phyloP scores from a whole-genome alignment of 192 early-diverging fungal species.

The Jimgerdemannia lactiflua region DNA sequence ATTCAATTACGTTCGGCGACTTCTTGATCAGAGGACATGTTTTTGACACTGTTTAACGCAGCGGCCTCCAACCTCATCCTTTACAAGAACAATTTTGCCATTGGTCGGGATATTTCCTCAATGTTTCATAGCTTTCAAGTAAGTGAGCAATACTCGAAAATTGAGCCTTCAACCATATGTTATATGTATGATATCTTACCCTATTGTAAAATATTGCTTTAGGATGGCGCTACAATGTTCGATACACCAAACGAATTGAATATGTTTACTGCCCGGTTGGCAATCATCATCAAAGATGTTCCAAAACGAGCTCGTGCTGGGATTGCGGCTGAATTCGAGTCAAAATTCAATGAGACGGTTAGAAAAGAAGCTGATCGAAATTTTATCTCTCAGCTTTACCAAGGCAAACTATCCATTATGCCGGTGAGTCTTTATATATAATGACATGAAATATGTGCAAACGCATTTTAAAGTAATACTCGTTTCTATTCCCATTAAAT shows the following conservation, averaged over 20 bases:
- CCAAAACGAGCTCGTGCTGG: slow-evolving; percentile 5
- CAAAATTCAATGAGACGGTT: slow-evolving; percentile 11
- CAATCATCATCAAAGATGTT: slow-evolving; percentile 27
- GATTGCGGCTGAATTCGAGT: slow-evolving; percentile 13
- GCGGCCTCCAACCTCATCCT: slow-evolving; percentile 13
- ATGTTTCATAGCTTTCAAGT: slow-evolving; percentile 26
- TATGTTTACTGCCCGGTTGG: too few species aligned
- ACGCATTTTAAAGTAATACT: too few species aligned
- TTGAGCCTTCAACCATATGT: too few species aligned
- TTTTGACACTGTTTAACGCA: not conserved
- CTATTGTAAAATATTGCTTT: too few species aligned
- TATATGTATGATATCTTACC: too few species aligned
- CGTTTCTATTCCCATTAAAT: too few species aligned
- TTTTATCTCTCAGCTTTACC: slow-evolving; percentile 16
- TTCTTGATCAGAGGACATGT: not conserved
- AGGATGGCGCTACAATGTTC: too few species aligned
- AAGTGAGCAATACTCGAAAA: too few species aligned
- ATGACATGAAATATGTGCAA: too few species aligned
- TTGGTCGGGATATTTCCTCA: slow-evolving; percentile 18
- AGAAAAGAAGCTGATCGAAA: slow-evolving; percentile 19
- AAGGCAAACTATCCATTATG: slow-evolving; percentile 12
- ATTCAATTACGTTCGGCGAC: too few species aligned
- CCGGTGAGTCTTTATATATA: not conserved
- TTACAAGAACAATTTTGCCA: slow-evolving; percentile 20
- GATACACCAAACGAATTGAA: too few species aligned